A percentile compares a stretch with the other conserved stretches of the same genome.
phyloP scores from a whole-genome alignment of 352 stramenopile species.

The Pythium aphanidermatum region DNA sequence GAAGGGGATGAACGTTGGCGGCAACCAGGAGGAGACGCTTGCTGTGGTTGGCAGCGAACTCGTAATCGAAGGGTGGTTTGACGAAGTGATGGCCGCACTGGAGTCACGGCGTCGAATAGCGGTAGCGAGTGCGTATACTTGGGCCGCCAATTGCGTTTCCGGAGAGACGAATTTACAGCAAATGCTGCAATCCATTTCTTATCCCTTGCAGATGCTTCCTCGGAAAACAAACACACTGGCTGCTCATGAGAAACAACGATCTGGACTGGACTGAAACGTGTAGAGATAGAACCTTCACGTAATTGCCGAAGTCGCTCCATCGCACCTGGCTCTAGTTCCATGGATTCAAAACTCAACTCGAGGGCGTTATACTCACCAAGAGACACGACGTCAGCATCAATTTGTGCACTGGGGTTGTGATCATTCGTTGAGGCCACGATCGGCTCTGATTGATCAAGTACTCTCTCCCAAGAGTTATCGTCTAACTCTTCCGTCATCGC shows the following conservation, averaged over 20 bases:
- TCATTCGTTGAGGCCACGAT: neutral
- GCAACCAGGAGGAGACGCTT: constrained; percentile 4
- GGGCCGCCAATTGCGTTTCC: constrained; percentile 34
- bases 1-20: neutral
- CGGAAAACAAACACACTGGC: constrained; percentile 11
- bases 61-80: constrained; percentile 11
- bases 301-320: constrained; percentile 36
- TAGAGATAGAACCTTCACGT: constrained; percentile 40
- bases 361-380: constrained; percentile 20
- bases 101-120: too few relatives aligned
- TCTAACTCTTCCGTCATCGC: constrained; percentile 16
- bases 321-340: constrained; percentile 34
- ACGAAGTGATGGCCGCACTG: too few relatives aligned
- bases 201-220: neutral
- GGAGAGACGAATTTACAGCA: constrained; percentile 39
- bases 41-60: constrained; percentile 18
- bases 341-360: constrained; percentile 35
- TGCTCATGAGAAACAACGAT: constrained; percentile 37
- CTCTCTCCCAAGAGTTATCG: constrained; percentile 10
- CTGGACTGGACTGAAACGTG: constrained; percentile 42
- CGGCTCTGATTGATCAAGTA: constrained; percentile 10
- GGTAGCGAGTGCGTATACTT: constrained; percentile 32
- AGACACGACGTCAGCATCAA: neutral
- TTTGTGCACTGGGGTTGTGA: neutral
- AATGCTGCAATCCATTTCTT: constrained; percentile 25